Evolutionary conservation across 352 stramenopile species (phyloP).

Genomic region (Thalassiosira livingstoniorum): DNA sequence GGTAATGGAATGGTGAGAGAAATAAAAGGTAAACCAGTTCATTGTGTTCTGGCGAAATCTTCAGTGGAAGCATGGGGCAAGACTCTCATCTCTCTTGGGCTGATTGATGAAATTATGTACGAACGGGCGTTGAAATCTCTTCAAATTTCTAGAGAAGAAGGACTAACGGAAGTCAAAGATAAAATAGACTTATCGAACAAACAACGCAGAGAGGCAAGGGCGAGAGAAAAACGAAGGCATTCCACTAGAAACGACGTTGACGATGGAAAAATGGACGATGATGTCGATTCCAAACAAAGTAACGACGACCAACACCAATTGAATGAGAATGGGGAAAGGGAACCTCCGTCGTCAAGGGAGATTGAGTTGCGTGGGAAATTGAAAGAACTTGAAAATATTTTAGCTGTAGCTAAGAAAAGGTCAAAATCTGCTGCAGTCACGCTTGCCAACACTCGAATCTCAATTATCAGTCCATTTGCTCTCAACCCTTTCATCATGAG

Average conservation of each 20-base stretch:
- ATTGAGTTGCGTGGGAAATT: conserved; percentile 65
- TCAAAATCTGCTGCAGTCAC: conserved; percentile 59
- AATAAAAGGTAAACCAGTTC: conserved; percentile 78
- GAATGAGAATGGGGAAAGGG: conserved; percentile 33
- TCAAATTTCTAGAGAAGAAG: conserved; percentile 43
- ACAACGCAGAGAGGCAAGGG: conserved; percentile 59
- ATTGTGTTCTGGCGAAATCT: conserved; percentile 66
- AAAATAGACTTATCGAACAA: conserved; percentile 63
- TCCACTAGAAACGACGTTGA: conserved; percentile 32
- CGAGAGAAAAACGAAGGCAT: conserved; percentile 37
- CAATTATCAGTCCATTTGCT: conserved; percentile 71
- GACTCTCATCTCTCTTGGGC: conserved; percentile 75
- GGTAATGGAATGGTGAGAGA: conserved; percentile 62
- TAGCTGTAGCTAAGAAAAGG: conserved; percentile 56
- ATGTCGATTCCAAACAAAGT: conserved; percentile 19
- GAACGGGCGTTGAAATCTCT: conserved; percentile 62
- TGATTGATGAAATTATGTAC: conserved; percentile 86
- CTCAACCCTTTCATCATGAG: conserved; percentile 77
- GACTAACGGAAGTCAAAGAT: conserved; percentile 61
- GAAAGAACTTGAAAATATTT: conserved; percentile 54
- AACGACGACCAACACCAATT: too few species aligned
- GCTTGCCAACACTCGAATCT: conserved; percentile 75
- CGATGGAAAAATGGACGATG: conserved; percentile 30
- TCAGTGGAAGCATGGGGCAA: conserved; percentile 84
- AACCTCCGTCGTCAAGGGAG: conserved; percentile 60